These are phyloP conservation scores for Lunularia cruciata DNA, from an alignment of 225 moss, liverwort and hornwort species.

Conservation along the genomic window DNA sequence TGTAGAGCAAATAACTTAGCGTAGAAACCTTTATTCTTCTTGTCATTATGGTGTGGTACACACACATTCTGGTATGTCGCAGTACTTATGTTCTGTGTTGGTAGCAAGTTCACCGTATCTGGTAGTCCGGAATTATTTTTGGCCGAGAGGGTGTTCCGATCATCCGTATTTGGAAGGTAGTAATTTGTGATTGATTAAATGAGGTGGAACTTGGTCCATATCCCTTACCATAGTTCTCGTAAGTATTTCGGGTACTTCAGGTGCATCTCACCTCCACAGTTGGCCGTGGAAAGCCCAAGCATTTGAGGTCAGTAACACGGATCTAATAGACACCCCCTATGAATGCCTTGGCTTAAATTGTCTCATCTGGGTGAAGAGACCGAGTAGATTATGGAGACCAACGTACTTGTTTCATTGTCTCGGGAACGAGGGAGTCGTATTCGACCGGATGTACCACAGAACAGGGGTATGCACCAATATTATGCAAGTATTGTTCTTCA, in stretches of 20 bases:
- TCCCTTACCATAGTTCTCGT: background rate
- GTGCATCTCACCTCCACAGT: background rate
- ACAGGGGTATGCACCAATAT: too few species aligned
- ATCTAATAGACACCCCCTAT: background rate
- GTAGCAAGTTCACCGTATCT: slow-evolving; percentile 1
- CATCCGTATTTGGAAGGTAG: background rate
- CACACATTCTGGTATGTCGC: background rate
- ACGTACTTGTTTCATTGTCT: background rate
- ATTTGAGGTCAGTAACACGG: background rate
- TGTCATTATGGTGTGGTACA: slow-evolving; percentile 5
- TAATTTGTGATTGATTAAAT: slow-evolving; percentile 1
- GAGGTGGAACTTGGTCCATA: background rate
- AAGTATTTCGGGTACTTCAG: background rate
- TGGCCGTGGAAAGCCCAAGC: background rate
- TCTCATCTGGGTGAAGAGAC: slow-evolving; percentile 1
- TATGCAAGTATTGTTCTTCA: too few species aligned
- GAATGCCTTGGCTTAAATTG: background rate
- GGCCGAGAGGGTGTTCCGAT: background rate
- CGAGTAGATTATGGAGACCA: background rate
- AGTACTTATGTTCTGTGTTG: slow-evolving; percentile 3
- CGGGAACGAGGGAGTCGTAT: slow-evolving; percentile 1
- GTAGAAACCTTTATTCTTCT: background rate
- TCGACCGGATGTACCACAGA: background rate
- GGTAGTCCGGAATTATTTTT: background rate
- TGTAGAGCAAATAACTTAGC: background rate